Base-by-base conservation (phyloP, 108 stramenopile species). In the Cyclotella kingstonii region DNA sequence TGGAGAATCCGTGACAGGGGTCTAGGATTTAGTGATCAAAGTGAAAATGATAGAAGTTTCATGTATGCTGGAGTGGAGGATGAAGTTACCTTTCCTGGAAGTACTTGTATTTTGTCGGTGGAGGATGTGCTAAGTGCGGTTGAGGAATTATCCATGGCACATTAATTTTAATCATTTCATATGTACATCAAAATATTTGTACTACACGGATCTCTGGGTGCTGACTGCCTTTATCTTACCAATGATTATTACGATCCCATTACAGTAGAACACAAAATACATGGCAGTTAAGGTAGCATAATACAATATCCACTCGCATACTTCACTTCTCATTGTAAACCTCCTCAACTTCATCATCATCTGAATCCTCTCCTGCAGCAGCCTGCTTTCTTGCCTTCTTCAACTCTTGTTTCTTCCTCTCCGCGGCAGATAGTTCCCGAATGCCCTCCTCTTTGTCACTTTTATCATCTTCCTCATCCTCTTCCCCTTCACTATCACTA, bases 71-170 rank as follows among this genome's bases (percentile, higher is more conserved):
- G 52, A 12, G 44, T 73, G 4, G 63, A 60, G 3, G 58, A 57
- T n/a, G 53, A 68, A 18, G 42, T 49, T 2, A 47, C 55, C 5
- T 50, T 52, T 9, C 52, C 69, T 23, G 53, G 54, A 6, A 54
- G 48, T 8, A 43, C 45, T 30, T 49, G 25, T 9, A 66, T 59
- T 11, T 65, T 91, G 21, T 44, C 70, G 2, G 84, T 92, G 14
- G 87, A 92, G 35, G 87, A 86, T 57, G 87, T 92, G 11, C 60
- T 92, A 35, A 73, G 84, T 36, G 81, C 84, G 36, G 86, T 92
- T 17, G 91, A 92, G 76, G 91, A 89, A 59, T 85, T 92, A 60
- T 70, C 83, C 21, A 89, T 89, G 91, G 59, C 84, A 43, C 91
- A 92, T 72, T 92, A 55, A 56, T 33, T 52, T n/a, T 36, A 36